Percentiles rank a stretch among this genome's conserved stretches.
phyloP scores from a whole-genome alignment of 2,329 filamentous ascomycete genomes.

The Aspergillus ruber region DNA sequence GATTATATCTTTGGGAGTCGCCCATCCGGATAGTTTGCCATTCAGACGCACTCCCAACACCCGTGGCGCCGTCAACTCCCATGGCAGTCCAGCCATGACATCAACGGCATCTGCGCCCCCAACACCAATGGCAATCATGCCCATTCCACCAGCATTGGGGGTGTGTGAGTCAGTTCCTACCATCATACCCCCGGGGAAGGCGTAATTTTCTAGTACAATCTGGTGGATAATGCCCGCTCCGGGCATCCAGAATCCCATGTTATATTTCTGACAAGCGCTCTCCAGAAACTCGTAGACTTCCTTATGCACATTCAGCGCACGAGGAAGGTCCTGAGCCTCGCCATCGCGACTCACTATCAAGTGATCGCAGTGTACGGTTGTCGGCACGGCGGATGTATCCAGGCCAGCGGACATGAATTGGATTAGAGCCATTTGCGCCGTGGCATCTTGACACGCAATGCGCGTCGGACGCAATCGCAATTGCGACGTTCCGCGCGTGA shows the following conservation, averaged over 20 bases:
- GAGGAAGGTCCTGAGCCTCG: constrained; percentile 84
- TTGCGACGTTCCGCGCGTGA: constrained; percentile 92
- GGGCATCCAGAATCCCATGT: constrained; percentile 99
- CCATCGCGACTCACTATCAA: constrained; percentile 97
- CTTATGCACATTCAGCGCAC: constrained; percentile 92
- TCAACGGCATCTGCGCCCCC: constrained; percentile 98
- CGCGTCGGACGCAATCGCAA: constrained; percentile 94
- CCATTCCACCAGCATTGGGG: constrained; percentile 91
- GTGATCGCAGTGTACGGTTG: constrained; percentile 97
- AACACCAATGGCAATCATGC: constrained; percentile 90
- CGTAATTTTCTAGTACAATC: constrained; percentile 97
- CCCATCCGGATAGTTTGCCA: constrained; percentile 83
- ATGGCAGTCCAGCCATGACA: constrained; percentile 93
- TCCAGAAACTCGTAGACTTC: constrained; percentile 98
- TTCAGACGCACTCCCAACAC: constrained; percentile 94
- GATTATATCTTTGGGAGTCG: constrained; percentile 94
- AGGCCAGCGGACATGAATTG: constrained; percentile 99
- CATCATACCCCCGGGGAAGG: constrained; percentile 95
- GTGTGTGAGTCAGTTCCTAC: constrained; percentile 98
- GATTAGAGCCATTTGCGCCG: constrained; percentile 97
- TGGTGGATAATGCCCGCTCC: constrained; percentile 99
- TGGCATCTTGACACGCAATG: constrained; percentile 98
- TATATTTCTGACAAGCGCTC: constrained; percentile 93
- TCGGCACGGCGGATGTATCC: constrained; percentile 87
- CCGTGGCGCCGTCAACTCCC: constrained; percentile 98